Base-by-base conservation (phyloP, 2,329 filamentous ascomycete genomes). In the Cryphonectria carpinicola region DNA sequence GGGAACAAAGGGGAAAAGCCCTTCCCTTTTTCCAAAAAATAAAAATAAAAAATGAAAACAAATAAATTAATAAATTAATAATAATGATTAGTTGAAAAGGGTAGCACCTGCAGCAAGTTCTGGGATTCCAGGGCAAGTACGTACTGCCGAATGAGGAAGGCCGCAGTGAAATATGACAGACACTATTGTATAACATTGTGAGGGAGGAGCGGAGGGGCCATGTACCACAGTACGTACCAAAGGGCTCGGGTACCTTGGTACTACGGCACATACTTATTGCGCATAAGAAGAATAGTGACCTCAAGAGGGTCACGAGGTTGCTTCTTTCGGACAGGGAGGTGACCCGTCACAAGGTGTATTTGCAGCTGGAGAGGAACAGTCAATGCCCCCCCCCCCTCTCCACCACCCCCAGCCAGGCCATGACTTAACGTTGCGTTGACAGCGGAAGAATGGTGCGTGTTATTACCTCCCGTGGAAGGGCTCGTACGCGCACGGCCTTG, bases 271-370 rank as follows among this genome's bases (percentile, higher is more conserved):
- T n/a, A 2, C 22, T 8, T 49, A 11, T 7, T 49, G 22, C 46
- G n/a, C 22, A n/a, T 49, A n/a, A 49, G 46, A 49, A 22, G 22
- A n/a, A 49, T 49, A n/a, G 46, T 49, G 3, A 8, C 46, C 46
- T 19, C 22, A 1, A n/a, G 46, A 49, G 46, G 5, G 22, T 49
- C 46, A 49, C 46, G 61, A 61, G 43, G 65, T 28, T 39, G 25
- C 58, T 52, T 70, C 54, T 63, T 66, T 68, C 65, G 37, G 49
- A 49, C 58, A 46, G 69, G 65, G 46, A 63, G 14, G 25, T 58
- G 25, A 35, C 54, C 46, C 54, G 54, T 58, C 54, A 58, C 54
- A 58, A 8, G 25, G 25, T 58, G 28, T 58, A 56, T 22, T 56
- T 28, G 52, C 52, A 56, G 25, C 52, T 56, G 52, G 52, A 28